A percentile compares a stretch with the other conserved stretches of the same genome.
phyloP scores from a whole-genome alignment of 2,329 filamentous ascomycete species.

The Exophiala aquamarina region DNA sequence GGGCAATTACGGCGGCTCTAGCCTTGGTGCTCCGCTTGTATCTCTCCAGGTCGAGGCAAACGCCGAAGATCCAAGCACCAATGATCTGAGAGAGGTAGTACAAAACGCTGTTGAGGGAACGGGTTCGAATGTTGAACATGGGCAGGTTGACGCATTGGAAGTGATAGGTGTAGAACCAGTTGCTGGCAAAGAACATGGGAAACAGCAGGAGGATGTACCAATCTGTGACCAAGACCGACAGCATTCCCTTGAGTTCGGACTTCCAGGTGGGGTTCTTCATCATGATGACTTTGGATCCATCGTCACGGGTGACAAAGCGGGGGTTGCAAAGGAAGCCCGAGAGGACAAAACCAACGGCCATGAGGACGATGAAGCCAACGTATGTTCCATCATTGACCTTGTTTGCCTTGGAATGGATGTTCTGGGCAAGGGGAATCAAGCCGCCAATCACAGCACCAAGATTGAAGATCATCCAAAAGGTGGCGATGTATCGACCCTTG shows the following conservation, averaged over 20 bases:
- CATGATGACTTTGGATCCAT: conserved; percentile 77
- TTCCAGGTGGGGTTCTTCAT: conserved; percentile 91
- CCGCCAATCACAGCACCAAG: conserved; percentile 77
- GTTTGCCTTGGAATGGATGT: conserved; percentile 41
- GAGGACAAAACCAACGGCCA: conserved; percentile 68
- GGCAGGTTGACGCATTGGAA: conserved; percentile 71
- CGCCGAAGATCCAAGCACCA: conserved; percentile 72
- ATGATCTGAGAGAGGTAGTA: conserved; percentile 80
- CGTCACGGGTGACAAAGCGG: conserved; percentile 67
- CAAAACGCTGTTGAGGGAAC: conserved; percentile 74
- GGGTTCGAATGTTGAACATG: conserved; percentile 71
- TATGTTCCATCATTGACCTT: conserved; percentile 72
- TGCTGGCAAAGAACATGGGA: conserved; percentile 78
- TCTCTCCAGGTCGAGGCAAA: conserved; percentile 61
- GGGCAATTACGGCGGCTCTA: conserved; percentile 59
- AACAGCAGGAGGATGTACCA: conserved; percentile 74
- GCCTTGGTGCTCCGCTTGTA: conserved; percentile 68
- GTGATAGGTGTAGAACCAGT: conserved; percentile 79
- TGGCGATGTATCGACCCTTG: conserved; percentile 80
- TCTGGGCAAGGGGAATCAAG: conserved; percentile 50
- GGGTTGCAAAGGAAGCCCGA: conserved; percentile 65
- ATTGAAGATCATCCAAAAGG: conserved; percentile 91
- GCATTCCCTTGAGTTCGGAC: conserved; percentile 74
- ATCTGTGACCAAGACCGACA: conserved; percentile 68
- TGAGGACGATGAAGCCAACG: conserved; percentile 82